Evolutionary conservation across 139 green algal genomes (phyloP).

Genomic region (Chlorella ohadii): DNA sequence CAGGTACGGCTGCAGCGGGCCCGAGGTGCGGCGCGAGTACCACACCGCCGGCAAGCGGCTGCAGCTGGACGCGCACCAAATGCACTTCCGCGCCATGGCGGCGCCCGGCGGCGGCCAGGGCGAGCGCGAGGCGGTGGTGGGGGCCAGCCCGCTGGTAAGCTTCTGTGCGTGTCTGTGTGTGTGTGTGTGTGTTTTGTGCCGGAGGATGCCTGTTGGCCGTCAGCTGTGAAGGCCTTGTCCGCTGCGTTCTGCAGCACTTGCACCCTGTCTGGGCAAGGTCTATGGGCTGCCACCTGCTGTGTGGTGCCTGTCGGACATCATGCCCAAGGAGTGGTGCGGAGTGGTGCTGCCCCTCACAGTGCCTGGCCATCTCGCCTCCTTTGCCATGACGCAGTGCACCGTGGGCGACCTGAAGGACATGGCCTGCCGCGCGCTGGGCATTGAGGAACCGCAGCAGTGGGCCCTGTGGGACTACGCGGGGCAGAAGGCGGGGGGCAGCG

Average conservation of each 20-base stretch:
- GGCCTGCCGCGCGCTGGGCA: constrained; percentile 50
- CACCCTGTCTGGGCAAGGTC: too few relatives aligned
- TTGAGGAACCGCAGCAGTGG: constrained; percentile 46
- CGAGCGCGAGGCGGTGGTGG: constrained; percentile 7
- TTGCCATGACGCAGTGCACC: constrained; percentile 57
- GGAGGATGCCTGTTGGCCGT: too few relatives aligned
- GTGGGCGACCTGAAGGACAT: constrained; percentile 58
- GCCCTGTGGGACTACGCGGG: constrained; percentile 57
- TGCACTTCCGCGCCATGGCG: constrained; percentile 6
- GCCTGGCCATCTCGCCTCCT: too few relatives aligned
- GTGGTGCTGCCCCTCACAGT: too few relatives aligned
- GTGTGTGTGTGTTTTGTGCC: neutral
- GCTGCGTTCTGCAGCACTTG: too few relatives aligned
- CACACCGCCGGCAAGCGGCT: constrained; percentile 10
- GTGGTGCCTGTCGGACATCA: too few relatives aligned
- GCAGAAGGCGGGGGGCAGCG: neutral
- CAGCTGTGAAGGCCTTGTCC: too few relatives aligned
- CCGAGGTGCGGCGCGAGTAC: constrained; percentile 48
- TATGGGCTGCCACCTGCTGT: too few relatives aligned
- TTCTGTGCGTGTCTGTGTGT: neutral
- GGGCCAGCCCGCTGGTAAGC: neutral
- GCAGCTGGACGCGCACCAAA: constrained; percentile 34
- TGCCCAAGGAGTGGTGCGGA: too few relatives aligned
- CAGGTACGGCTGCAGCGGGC: constrained; percentile 59
- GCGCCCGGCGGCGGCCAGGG: neutral